Evolutionary conservation across 192 early-diverging fungal species (phyloP).

Genomic region (Chytriomyces sp.): DNA sequence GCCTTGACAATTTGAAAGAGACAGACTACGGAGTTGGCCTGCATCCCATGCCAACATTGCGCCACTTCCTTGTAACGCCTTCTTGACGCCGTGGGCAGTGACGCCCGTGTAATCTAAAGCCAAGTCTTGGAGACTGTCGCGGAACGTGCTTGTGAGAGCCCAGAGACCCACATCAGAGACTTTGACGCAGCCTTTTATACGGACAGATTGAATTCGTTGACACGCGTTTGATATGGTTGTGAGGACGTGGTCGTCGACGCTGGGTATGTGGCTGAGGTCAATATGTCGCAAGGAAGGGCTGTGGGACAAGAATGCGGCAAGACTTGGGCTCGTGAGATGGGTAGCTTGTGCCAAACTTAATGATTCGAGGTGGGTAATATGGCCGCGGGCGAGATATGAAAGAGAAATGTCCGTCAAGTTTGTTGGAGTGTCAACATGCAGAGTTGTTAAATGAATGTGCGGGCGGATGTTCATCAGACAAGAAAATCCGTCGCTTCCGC

Average conservation of each 20-base stretch:
- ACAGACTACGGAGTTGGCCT: background rate
- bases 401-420: slow-evolving; percentile 19
- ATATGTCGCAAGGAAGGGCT: background rate
- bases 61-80: background rate
- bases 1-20: slow-evolving; percentile 21
- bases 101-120: slow-evolving; percentile 17
- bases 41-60: background rate
- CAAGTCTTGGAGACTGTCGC: background rate
- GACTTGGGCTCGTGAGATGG: slow-evolving; percentile 4
- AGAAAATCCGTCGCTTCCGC: background rate
- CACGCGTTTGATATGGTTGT: background rate
- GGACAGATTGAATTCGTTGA: background rate
- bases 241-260: slow-evolving; percentile 16
- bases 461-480: slow-evolving; percentile 11
- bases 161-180: slow-evolving; percentile 6
- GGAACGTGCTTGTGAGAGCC: background rate
- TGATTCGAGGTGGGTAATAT: background rate
- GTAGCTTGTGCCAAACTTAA: slow-evolving; percentile 1
- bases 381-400: slow-evolving; percentile 10
- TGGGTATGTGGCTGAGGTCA: slow-evolving; percentile 21
- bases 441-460: background rate
- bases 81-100: slow-evolving; percentile 14
- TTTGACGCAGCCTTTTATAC: slow-evolving; percentile 2
- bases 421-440: slow-evolving; percentile 20
- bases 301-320: slow-evolving; percentile 13